Conservation (phyloP, 2,329 filamentous ascomycete genomes). For the Neurospora crassa region DNA sequence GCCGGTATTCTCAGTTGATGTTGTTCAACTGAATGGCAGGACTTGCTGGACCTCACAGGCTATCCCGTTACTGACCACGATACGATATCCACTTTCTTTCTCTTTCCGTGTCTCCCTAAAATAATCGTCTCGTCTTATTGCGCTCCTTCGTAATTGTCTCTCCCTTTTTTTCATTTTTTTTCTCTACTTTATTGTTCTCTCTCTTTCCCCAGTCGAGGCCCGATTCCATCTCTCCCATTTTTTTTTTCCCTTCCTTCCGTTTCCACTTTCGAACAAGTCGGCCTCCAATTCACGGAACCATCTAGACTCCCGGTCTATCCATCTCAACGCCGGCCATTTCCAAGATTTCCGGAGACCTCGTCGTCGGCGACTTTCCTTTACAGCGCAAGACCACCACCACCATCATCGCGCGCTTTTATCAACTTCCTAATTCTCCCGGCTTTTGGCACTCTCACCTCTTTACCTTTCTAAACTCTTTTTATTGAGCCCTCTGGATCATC, state of each 20-base stretch:
- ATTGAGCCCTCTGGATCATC: not conserved
- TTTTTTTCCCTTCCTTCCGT: not conserved
- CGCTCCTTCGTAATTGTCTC: constrained; percentile 1
- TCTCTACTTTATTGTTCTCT: constrained; percentile 5
- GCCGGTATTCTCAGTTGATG: not conserved
- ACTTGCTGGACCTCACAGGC: not conserved
- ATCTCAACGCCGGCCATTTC: not conserved
- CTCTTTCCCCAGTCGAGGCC: constrained; percentile 1
- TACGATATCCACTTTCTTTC: not conserved
- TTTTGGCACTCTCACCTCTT: not conserved
- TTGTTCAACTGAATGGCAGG: not conserved
- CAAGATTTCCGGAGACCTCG: not conserved
- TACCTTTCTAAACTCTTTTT: not conserved
- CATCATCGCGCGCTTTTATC: not conserved
- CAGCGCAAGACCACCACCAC: not conserved
- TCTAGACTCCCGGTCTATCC: not conserved
- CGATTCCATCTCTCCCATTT: not conserved
- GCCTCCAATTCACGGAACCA: not conserved
- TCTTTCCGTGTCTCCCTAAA: constrained; percentile 5
- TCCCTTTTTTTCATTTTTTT: constrained; percentile 4
- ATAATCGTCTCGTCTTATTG: not conserved
- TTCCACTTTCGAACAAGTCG: not conserved
- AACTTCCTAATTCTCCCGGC: not conserved
- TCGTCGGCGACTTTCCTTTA: not conserved
- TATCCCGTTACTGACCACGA: not conserved